A percentile compares a stretch with the other conserved stretches of the same genome.
Conservation (phyloP, 2,329 filamentous ascomycete species). For the Fusarium sp. region DNA sequence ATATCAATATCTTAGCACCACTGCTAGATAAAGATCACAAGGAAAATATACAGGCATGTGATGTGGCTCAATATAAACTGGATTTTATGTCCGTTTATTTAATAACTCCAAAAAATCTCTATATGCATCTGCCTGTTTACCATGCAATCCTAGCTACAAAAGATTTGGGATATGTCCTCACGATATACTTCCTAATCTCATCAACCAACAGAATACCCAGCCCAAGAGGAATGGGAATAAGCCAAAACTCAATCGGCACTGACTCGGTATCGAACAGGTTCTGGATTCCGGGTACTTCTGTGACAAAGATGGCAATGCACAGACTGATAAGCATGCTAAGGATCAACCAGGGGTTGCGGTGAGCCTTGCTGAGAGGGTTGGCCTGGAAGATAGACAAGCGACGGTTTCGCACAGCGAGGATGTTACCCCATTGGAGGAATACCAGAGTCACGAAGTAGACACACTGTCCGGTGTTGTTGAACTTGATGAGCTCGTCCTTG, state of each 20-base stretch:
- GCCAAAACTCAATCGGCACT: conserved; percentile 66
- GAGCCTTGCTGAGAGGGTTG: conserved; percentile 60
- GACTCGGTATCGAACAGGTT: conserved; percentile 61
- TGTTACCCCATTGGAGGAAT: conserved; percentile 67
- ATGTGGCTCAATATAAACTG: too few species aligned
- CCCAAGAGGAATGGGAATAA: conserved; percentile 64
- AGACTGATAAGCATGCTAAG: conserved; percentile 62
- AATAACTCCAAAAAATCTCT: too few species aligned
- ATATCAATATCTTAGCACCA: too few species aligned
- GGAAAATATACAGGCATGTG: too few species aligned
- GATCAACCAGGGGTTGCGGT: conserved; percentile 65
- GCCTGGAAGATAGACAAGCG: conserved; percentile 64
- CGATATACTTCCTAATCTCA: conserved; percentile 65
- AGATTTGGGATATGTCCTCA: conserved; percentile 60
- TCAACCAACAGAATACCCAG: conserved; percentile 65
- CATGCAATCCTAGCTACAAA: conserved; percentile 63
- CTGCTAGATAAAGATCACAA: too few species aligned
- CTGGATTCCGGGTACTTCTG: conserved; percentile 64
- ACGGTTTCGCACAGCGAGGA: conserved; percentile 65
- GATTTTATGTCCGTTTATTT: too few species aligned
- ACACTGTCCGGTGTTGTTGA: conserved; percentile 64
- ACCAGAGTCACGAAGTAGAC: conserved; percentile 69
- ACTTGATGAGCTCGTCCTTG: conserved; percentile 58
- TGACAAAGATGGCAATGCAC: conserved; percentile 66
- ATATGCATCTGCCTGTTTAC: conserved; percentile 48